Evolutionary conservation across 148 eudicot genomes (phyloP), one percentile per base, ranked within the genome.

Genomic region (Rhododendron kiyosumense): DNA sequence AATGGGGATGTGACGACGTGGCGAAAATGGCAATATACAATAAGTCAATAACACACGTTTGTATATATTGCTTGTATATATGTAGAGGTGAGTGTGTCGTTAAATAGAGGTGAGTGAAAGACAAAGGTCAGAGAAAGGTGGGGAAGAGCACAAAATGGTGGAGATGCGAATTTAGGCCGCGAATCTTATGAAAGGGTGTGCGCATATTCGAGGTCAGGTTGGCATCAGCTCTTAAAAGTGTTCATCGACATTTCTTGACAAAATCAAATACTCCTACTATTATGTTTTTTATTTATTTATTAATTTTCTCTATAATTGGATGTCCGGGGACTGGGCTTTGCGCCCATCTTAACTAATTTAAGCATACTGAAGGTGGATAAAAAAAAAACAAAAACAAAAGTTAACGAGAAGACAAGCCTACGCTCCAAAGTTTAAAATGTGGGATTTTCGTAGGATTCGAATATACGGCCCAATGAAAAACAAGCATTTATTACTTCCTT

Each of bases 131-230:
- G 26, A 24, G 81, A 11, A 26, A 12, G 38, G 12, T 4, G 61
- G 63, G 7, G 22, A n/a, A 36, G 81, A 13, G 61, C 49, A 18
- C 2, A 10, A 49, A 30, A 22, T 22, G 24, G 26, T 11, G 7
- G 46, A 81, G 83, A 81, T 81, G 83, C 83, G 83, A 57, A 81
- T 81, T 57, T 81, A 1, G 48, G 69, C 2, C 71, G 36, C 83
- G 83, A 54, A 81, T 81, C 28, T 81, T 81, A 0, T 0, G 20
- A 18, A 45, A 20, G 46, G 15, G 30, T 34, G 48, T 10, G 71
- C 83, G 83, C 83, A 81, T 81, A 81, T 81, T 81, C 83, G 83
- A 38, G 71, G 83, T 57, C 71, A 20, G 9, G 1, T 20, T 34
- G 15, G 30, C 67, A 18, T 79, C 3, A 14, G 82, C 41, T 49